phyloP scores from a whole-genome alignment of 2,329 filamentous ascomycete species.

The Penicillium sp. region DNA sequence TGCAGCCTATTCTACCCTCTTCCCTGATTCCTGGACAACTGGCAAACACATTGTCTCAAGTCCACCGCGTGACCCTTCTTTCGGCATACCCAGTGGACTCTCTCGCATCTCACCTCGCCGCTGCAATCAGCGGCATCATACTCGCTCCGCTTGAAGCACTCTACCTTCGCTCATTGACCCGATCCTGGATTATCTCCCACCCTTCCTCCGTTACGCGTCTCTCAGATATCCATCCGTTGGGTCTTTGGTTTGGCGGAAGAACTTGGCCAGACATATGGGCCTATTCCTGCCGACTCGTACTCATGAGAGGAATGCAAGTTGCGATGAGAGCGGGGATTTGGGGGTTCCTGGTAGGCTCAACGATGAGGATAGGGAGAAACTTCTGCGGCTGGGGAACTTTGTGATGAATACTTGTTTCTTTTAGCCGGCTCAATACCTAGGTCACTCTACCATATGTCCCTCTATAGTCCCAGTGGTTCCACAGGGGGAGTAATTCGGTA shows the following conservation, averaged over 20 bases:
- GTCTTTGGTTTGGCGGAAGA: conserved; percentile 37
- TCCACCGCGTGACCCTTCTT: conserved; percentile 44
- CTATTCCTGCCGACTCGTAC: conserved; percentile 37
- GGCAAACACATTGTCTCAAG: conserved; percentile 11
- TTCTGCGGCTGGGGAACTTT: conserved; percentile 42
- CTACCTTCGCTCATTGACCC: conserved; percentile 41
- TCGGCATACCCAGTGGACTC: conserved; percentile 44
- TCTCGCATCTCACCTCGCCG: conserved; percentile 42
- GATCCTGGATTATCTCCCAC: conserved; percentile 35
- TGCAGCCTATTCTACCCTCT: conserved; percentile 18
- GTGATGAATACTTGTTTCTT: conserved; percentile 10
- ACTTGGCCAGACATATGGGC: conserved; percentile 29
- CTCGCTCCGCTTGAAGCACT: conserved; percentile 43
- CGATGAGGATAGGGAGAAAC: conserved; percentile 40
- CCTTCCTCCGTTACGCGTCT: conserved; percentile 21
- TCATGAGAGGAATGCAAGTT: conserved; percentile 39
- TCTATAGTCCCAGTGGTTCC: neutral
- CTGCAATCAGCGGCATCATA: conserved; percentile 37
- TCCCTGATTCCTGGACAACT: conserved; percentile 18
- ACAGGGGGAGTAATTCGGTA: neutral
- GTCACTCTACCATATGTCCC: neutral
- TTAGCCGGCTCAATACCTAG: neutral
- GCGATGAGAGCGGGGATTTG: conserved; percentile 39
- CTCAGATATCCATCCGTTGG: conserved; percentile 33
- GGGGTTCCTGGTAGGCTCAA: conserved; percentile 37